Evolutionary conservation across 495 filamentous ascomycete genomes (phyloP), one percentile per base, ranked within the genome.

Genomic region (Cryomyces minteri): DNA sequence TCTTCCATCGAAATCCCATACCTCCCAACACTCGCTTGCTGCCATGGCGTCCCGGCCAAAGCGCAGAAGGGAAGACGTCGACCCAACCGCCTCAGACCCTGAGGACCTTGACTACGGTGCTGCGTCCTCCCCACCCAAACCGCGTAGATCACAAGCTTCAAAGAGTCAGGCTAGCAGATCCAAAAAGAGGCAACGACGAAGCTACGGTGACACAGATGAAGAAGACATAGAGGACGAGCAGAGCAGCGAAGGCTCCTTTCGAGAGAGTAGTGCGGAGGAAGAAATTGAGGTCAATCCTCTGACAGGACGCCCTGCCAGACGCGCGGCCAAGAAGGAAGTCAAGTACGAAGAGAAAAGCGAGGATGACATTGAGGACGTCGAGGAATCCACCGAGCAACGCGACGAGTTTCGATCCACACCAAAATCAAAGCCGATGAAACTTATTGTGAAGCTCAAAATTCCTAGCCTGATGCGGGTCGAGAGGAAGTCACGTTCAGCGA

Each of bases 11-110:
- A 29, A 39, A 45, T 45, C 28, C 33, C 31, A 31, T 11, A 32
- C 34, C 31, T 36, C 29, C 45, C 31, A 28, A 34, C 31, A 39
- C 39, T 30, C 43, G 30, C 36, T 33, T 39, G 54, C 53, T 53
- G 47, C 48, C 47, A 73, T 69, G 64, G n/a, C 73, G 54, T 59
- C 55, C 51, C 66, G 65, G 44, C 48, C 56, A 41, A 90, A 90
- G 62, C 73, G 85, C 48, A 80, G 79, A 62, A 59, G 80, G 48
- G 79, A 84, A 45, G 73, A 72, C 50, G 73, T 88, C 52, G 84
- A 84, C 59, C 79, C 78, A 25, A 86, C 77, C 64, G 82, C 82
- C 56, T 90, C 85, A 39, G 86, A 94, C 54, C 74, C 84, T 0
- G 76, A 85, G 39, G 86, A 94, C 51, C 77, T 80, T 39, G 84